Evolutionary conservation across 2,329 filamentous ascomycete species (phyloP).

Genomic region (Huntiella savannae): DNA sequence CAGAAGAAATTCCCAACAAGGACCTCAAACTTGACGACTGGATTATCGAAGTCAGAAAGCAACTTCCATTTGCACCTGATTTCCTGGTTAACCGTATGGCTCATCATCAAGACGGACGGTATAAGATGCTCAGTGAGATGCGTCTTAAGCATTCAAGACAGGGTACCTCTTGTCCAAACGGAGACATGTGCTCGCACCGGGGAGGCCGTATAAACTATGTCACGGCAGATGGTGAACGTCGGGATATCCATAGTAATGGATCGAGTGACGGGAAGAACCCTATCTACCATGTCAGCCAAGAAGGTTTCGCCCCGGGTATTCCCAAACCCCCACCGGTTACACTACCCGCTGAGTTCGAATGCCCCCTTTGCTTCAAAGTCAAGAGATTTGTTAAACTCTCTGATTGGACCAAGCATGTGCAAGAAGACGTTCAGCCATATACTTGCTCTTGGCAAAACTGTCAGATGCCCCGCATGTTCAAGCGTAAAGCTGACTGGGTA

Average conservation of each 20-base stretch:
- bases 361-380: constrained; percentile 64
- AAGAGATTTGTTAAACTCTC: constrained; percentile 83
- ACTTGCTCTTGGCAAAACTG: constrained; percentile 79
- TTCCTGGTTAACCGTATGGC: constrained; percentile 66
- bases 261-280: constrained; percentile 48
- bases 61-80: too few relatives aligned
- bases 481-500: constrained; percentile 90
- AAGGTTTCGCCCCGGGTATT: constrained; percentile 64
- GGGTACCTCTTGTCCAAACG: constrained; percentile 42
- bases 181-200: constrained; percentile 41
- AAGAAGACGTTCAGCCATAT: constrained; percentile 84
- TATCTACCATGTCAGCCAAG: constrained; percentile 49
- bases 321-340: constrained; percentile 59
- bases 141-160: constrained; percentile 51
- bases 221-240: constrained; percentile 38
- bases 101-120: constrained; percentile 60
- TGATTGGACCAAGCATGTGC: constrained; percentile 92
- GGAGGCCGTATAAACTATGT: constrained; percentile 47
- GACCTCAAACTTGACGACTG: constrained; percentile 29
- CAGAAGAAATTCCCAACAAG: constrained; percentile 61
- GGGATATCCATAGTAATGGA: constrained; percentile 19
- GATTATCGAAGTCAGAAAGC: background rate
- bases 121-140: constrained; percentile 53
- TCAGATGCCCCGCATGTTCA: constrained; percentile 75
- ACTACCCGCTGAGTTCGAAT: constrained; percentile 78